These are phyloP conservation scores for Pyricularia pennisetigena DNA, from an alignment of 2,329 filamentous ascomycete genomes.

Conservation along the genomic window DNA sequence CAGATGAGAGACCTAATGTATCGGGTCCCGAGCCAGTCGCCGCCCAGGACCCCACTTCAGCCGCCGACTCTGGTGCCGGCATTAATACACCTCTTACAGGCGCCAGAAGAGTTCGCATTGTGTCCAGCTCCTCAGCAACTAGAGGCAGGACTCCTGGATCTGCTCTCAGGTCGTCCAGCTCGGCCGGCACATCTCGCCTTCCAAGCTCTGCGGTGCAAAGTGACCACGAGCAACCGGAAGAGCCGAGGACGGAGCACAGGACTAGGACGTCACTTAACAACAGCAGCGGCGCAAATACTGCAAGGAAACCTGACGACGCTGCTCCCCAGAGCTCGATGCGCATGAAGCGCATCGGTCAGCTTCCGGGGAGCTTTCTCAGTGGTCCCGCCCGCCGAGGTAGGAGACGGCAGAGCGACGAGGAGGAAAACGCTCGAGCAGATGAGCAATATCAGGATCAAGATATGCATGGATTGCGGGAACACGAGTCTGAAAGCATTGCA, in stretches of 20 bases:
- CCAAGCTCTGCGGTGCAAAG: slow-evolving; percentile 25
- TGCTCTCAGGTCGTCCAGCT: slow-evolving; percentile 23
- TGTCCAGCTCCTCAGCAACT: slow-evolving; percentile 39
- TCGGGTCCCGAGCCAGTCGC: slow-evolving; percentile 1
- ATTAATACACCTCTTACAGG: slow-evolving; percentile 45
- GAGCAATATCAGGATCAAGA: slow-evolving; percentile 20
- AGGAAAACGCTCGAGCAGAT: slow-evolving; percentile 27
- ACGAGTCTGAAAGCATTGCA: slow-evolving; percentile 26
- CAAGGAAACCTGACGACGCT: slow-evolving; percentile 40
- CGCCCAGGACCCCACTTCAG: slow-evolving; percentile 3
- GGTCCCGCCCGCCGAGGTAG: slow-evolving; percentile 70
- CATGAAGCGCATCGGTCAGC: slow-evolving; percentile 65
- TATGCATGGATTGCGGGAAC: not conserved
- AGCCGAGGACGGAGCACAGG: slow-evolving; percentile 38
- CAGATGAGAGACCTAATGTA: slow-evolving; percentile 19
- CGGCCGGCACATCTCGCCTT: slow-evolving; percentile 21
- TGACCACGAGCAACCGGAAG: slow-evolving; percentile 36
- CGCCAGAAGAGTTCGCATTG: slow-evolving; percentile 45
- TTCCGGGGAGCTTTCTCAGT: slow-evolving; percentile 68
- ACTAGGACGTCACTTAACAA: slow-evolving; percentile 20
- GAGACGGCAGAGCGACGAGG: slow-evolving; percentile 50
- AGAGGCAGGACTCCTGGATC: slow-evolving; percentile 24
- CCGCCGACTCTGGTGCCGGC: slow-evolving; percentile 18
- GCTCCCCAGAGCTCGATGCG: slow-evolving; percentile 66
- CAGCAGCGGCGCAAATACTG: slow-evolving; percentile 39